phyloP scores from a whole-genome alignment of 495 filamentous ascomycete genomes.

The Penicillium lagena region DNA sequence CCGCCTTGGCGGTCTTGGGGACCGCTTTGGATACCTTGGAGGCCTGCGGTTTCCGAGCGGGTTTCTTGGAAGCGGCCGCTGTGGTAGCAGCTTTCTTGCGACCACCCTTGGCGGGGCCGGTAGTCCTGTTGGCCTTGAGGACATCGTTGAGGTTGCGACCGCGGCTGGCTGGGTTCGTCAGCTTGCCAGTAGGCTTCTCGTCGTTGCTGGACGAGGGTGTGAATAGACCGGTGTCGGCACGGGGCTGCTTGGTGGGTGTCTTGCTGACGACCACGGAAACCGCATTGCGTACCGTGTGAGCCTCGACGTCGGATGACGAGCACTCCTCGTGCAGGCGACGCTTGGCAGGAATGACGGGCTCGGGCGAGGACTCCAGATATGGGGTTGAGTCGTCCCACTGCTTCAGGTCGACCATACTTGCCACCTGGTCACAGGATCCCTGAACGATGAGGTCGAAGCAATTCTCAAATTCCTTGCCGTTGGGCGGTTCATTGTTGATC shows the following conservation, averaged over 20 bases:
- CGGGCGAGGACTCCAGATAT: slow-evolving; percentile 10
- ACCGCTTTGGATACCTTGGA: slow-evolving; percentile 17
- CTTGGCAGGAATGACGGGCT: slow-evolving; percentile 12
- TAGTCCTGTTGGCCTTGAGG: slow-evolving; percentile 15
- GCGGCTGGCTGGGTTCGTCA: slow-evolving; percentile 22
- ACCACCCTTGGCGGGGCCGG: slow-evolving; percentile 4
- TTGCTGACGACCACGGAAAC: slow-evolving; percentile 34
- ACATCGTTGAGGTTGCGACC: slow-evolving; percentile 24
- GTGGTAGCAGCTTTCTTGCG: slow-evolving; percentile 16
- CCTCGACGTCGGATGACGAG: slow-evolving; percentile 33
- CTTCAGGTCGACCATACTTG: slow-evolving; percentile 64
- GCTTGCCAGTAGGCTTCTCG: slow-evolving; percentile 19
- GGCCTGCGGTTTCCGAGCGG: slow-evolving; percentile 1
- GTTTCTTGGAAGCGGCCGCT: slow-evolving; percentile 16
- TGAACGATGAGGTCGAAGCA: slow-evolving; percentile 88
- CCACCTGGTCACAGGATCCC: slow-evolving; percentile 85
- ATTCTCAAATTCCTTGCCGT: slow-evolving; percentile 77
- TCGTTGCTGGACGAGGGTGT: slow-evolving; percentile 53
- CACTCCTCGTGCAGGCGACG: slow-evolving; percentile 20
- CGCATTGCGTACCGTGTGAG: slow-evolving; percentile 19
- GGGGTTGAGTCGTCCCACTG: slow-evolving; percentile 58
- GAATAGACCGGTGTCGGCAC: slow-evolving; percentile 44
- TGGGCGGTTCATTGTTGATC: slow-evolving; percentile 85
- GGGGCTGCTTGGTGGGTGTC: slow-evolving; percentile 32
- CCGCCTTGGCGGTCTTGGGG: slow-evolving; percentile 14